Evolutionary conservation across 257 asterid species (phyloP).

Genomic region (Misopates orontium): DNA sequence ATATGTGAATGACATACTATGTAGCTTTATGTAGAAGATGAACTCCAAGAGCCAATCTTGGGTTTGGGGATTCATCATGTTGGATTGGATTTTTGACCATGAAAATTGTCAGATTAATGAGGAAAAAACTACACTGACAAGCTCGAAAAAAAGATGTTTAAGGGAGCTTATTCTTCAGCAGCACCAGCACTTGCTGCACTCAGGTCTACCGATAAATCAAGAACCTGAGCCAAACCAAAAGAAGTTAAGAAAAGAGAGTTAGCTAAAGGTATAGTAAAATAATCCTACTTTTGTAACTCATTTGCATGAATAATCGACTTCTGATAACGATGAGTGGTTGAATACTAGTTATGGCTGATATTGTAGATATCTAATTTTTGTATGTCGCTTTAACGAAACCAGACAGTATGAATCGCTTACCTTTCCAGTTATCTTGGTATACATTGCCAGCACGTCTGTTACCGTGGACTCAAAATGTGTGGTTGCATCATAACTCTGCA

Average conservation of each 20-base stretch:
- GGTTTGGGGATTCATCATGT: no score
- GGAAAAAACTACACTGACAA: no score
- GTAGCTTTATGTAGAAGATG: no score
- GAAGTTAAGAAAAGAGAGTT: background rate
- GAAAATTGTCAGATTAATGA: no score
- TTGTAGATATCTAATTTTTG: background rate
- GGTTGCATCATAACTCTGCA: conserved; percentile 81
- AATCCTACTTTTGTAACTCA: no score
- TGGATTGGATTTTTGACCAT: no score
- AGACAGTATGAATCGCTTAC: conserved; percentile 30
- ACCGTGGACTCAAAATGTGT: conserved; percentile 93
- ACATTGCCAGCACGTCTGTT: conserved; percentile 68
- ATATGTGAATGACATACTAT: no score
- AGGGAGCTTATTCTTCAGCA: conserved; percentile 52
- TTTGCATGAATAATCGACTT: no score
- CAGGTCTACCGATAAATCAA: conserved; percentile 90
- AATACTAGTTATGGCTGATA: no score
- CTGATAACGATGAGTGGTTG: no score
- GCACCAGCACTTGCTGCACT: conserved; percentile 87
- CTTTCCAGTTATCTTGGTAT: conserved; percentile 87
- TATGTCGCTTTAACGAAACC: background rate
- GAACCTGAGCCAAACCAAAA: conserved; percentile 41
- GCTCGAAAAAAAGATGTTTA: background rate
- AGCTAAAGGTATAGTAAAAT: background rate
- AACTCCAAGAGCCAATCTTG: no score